These are phyloP conservation scores for Coix lacrymajobi DNA, from an alignment of 176 grass and related monocot genomes.

Conservation along the genomic window DNA sequence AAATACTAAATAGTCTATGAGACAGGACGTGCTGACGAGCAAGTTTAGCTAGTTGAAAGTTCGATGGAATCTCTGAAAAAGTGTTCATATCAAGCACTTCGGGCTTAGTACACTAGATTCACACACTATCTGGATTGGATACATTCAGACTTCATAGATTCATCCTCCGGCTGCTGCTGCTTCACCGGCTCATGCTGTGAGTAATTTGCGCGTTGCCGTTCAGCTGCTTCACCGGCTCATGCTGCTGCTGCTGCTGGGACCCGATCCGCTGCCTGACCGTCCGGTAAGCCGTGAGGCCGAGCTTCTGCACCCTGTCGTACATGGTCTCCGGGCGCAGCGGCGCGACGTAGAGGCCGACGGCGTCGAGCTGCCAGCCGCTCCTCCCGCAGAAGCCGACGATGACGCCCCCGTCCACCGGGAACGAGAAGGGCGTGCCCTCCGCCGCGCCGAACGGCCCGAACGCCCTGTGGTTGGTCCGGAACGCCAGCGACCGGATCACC, in stretches of 20 bases:
- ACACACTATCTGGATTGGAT: too few relatives aligned
- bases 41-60: too few relatives aligned
- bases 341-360: constrained; percentile 38
- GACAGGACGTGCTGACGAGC: too few relatives aligned
- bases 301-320: constrained; percentile 16
- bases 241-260: neutral
- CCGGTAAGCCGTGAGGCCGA: constrained; percentile 29
- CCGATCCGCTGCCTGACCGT: neutral
- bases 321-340: constrained; percentile 18
- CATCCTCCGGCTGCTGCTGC: too few relatives aligned
- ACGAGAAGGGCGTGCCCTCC: constrained; percentile 41
- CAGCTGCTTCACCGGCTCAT: neutral
- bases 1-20: too few relatives aligned
- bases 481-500: constrained; percentile 42
- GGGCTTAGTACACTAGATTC: neutral
- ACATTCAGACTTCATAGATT: neutral
- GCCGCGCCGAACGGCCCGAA: constrained; percentile 36
- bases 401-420: constrained; percentile 30
- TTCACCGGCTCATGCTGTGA: too few relatives aligned
- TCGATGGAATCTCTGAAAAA: neutral
- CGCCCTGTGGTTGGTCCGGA: constrained; percentile 11
- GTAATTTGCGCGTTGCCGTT: neutral
- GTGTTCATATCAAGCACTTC: neutral
- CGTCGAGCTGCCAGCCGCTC: constrained; percentile 41
- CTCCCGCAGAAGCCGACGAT: constrained; percentile 34